phyloP scores from a whole-genome alignment of 805 yeast species.

The Hanseniaspora singularis region DNA sequence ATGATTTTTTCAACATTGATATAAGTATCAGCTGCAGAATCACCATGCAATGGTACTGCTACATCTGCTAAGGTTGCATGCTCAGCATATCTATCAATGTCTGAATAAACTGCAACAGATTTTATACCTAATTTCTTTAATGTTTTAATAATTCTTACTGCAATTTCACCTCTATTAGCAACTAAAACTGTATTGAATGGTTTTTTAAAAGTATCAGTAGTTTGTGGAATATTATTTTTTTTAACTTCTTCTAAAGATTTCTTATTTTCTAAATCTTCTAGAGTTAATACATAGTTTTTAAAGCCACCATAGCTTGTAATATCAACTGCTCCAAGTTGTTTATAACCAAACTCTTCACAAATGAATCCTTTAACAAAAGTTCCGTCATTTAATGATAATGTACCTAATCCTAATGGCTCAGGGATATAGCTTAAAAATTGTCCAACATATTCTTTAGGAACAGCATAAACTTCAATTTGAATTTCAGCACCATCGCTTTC shows the following conservation, averaged over 20 bases:
- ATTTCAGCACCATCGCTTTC: slow-evolving; percentile 43
- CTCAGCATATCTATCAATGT: slow-evolving; percentile 76
- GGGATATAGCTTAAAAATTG: slow-evolving; percentile 80
- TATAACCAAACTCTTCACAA: slow-evolving; percentile 84
- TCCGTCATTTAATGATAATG: slow-evolving; percentile 72
- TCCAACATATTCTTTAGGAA: slow-evolving; percentile 71
- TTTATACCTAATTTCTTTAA: slow-evolving; percentile 65
- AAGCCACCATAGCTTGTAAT: slow-evolving; percentile 86
- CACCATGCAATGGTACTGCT: slow-evolving; percentile 67
- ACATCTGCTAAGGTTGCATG: slow-evolving; percentile 79
- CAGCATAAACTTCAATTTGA: slow-evolving; percentile 68
- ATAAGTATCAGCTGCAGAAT: slow-evolving; percentile 83
- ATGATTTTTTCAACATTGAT: slow-evolving; percentile 74
- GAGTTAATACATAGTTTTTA: slow-evolving; percentile 41
- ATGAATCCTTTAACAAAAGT: slow-evolving; percentile 84
- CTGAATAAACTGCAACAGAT: slow-evolving; percentile 82
- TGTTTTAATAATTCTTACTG: slow-evolving; percentile 85
- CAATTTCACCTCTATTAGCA: slow-evolving; percentile 96
- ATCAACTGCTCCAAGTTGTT: slow-evolving; percentile 57
- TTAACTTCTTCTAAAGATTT: slow-evolving; percentile 20
- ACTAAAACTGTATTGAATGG: slow-evolving; percentile 80
- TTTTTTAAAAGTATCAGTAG: slow-evolving; percentile 27
- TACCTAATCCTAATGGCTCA: slow-evolving; percentile 88
- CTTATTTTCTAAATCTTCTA: slow-evolving; percentile 23
- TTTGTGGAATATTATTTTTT: slow-evolving; percentile 16